Percentiles rank a stretch among this genome's conserved stretches.
phyloP scores from a whole-genome alignment of 257 asterid species.

The Avicennia marina region DNA sequence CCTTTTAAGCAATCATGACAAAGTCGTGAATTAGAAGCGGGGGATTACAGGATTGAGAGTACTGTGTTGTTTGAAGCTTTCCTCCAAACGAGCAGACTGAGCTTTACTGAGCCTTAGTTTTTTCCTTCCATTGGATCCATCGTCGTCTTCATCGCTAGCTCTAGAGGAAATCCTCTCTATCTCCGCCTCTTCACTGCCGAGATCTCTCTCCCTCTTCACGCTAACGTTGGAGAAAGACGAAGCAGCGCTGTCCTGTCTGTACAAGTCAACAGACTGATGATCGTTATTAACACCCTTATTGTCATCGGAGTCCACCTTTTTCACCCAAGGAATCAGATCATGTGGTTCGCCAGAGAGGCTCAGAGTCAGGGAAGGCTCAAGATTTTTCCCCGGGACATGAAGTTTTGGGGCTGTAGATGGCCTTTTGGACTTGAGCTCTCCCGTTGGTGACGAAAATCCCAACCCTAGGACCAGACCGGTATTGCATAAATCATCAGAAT shows the following conservation, averaged over 20 bases:
- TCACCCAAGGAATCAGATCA: too few relatives aligned
- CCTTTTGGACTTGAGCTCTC: slow-evolving; percentile 21
- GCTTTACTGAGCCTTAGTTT: slow-evolving; percentile 46
- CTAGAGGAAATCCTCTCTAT: slow-evolving; percentile 51
- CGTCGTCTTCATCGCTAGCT: slow-evolving; percentile 44
- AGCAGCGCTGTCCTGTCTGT: slow-evolving; percentile 74
- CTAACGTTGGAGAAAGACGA: slow-evolving; percentile 73
- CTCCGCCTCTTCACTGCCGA: slow-evolving; percentile 41
- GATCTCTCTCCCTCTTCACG: slow-evolving; percentile 62
- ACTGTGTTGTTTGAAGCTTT: slow-evolving; percentile 49
- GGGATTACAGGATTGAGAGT: slow-evolving; percentile 55
- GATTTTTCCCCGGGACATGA: neutral
- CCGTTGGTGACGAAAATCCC: slow-evolving; percentile 39
- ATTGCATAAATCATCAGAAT: slow-evolving; percentile 52
- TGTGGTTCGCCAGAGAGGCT: slow-evolving; percentile 65
- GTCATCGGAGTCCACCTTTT: slow-evolving; percentile 18
- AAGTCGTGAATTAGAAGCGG: neutral
- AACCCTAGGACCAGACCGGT: slow-evolving; percentile 61
- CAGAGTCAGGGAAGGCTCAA: slow-evolving; percentile 58
- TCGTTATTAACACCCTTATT: slow-evolving; percentile 14
- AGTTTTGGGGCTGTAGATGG: slow-evolving; percentile 8
- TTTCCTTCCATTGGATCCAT: slow-evolving; percentile 39
- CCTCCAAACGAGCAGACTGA: slow-evolving; percentile 57
- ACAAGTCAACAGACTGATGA: slow-evolving; percentile 32
- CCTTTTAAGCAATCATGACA: neutral